Base-by-base conservation (phyloP, 2,329 filamentous ascomycete genomes). In the Hypoxylon sp. region DNA sequence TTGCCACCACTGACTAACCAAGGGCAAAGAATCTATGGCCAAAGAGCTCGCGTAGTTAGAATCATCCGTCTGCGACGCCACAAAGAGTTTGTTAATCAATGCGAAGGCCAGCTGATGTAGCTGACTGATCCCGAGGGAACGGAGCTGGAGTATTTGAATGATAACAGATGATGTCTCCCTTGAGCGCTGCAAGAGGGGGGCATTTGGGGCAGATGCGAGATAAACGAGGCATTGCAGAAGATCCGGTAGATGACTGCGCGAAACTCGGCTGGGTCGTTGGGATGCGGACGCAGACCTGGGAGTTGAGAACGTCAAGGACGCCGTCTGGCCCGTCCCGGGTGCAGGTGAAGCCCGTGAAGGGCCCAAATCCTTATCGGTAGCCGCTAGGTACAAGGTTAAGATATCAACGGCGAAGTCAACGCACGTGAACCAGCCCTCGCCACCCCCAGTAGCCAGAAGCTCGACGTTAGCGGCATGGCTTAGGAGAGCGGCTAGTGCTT, bases 401-500 rank as follows among this genome's bases (percentile, higher is more conserved):
- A 85, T 84, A 31, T 87, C 83, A 58, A 90, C 83, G 72, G 93
- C 92, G 75, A 98, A 96, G 56, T 90, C 85, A 14, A 92, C 86
- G 56, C 91, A 88, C 8, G 82, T 80, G 53, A 89, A 82, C 94
- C 95, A 97, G 64, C 89, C 85, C 13, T 88, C 84, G 20, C 83
- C 83, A 2, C 82, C 79, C 14, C 83, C 79, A 25, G 84, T 81
- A 10, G 89, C 86, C 11, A 98, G 84, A 74, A 94, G 90, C 79
- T 98, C 97, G 30, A 92, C 89, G 78, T 97, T 94, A 17, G 93
- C 87, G 50, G 89, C 88, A 74, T 92, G 88, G 46, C 89, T 88
- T 17, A 98, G 85, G 2, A 98, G 81, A 30, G 87, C 85, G 3
- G 87, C 84, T 72, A 99, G 82, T 20, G 90, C 88, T 81, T 93